A percentile compares a stretch with the other conserved stretches of the same genome.
Evolutionary conservation across 768 basidiomycete species (phyloP).

Genomic region (Kwoniella dendrophila): DNA sequence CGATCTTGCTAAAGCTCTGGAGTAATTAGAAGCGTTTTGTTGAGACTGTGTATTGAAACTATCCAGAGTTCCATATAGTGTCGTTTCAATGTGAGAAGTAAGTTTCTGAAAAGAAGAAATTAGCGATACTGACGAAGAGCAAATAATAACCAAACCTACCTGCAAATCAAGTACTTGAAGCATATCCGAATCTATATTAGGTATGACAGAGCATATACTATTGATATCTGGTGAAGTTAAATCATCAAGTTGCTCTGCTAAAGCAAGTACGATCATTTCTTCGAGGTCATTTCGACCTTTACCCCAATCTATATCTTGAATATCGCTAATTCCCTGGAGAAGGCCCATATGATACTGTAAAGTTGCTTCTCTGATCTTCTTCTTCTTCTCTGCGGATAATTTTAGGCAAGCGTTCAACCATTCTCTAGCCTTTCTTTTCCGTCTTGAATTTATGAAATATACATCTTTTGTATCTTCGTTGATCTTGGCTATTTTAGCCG

Average conservation of each 20-base stretch:
- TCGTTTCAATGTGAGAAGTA: background rate
- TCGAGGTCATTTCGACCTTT: slow-evolving; percentile 13
- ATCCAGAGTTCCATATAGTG: background rate
- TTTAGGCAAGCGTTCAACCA: slow-evolving; percentile 25
- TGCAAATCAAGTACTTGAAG: slow-evolving; percentile 22
- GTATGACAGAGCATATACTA: slow-evolving; percentile 4
- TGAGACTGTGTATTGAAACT: background rate
- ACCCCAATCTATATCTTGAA: slow-evolving; percentile 25
- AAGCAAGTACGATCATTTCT: slow-evolving; percentile 19
- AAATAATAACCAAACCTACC: slow-evolving; percentile 16
- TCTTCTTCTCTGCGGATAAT: no score
- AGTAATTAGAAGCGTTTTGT: background rate
- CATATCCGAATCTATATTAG: slow-evolving; percentile 10
- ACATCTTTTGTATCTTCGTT: background rate
- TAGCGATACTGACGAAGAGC: no score
- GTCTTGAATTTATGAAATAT: slow-evolving; percentile 17
- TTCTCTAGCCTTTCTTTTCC: background rate
- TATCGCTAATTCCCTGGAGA: slow-evolving; percentile 17
- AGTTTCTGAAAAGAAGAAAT: no score
- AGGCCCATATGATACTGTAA: slow-evolving; percentile 9
- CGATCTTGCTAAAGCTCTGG: slow-evolving; percentile 16
- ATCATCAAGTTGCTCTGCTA: background rate
- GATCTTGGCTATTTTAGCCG: slow-evolving; percentile 12
- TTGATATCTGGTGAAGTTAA: background rate
- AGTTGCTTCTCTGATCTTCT: background rate